Base-by-base conservation (phyloP, 1,284 basidiomycete genomes). In the Paramarasmius palmivorus region DNA sequence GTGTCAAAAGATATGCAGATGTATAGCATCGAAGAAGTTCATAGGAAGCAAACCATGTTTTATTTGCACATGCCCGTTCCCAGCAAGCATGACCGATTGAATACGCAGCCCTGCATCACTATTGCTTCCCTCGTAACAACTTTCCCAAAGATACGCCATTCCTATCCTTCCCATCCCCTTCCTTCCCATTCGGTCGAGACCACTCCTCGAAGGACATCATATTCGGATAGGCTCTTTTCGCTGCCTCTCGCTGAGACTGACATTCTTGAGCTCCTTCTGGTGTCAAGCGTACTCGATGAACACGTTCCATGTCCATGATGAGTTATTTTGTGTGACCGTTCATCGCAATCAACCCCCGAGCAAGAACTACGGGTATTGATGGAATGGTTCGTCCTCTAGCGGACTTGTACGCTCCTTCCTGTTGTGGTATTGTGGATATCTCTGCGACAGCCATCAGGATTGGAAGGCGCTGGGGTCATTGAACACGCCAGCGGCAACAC, bases 401-500 rank as follows among this genome's bases (percentile, higher is more conserved):
- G 2, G 62, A 57, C 49, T 63, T 61, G 56, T 71, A 69, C 3
- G 64, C 55, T 29, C 63, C 65, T 25, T 69, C 57, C 25, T 67
- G 57, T 47, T 74, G 61, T 6, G 49, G 8, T 32, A 62, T 62
- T 0, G 72, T 72, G 9, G 63, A 53, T 2, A 60, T 61, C 35
- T 74, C 72, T 0, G 70, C 68, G 4, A 66, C 60, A 0, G 73
- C 64, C 6, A 65, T 57, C 4, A 74, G 57, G 14, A 58, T 14
- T 51, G 40, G 49, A 63, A 66, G 25, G 57, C 40, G 35, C 60
- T 56, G 0, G 67, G 62, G 38, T 62, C 70, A 52, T 62, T 59
- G 58, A 74, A 72, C 6, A 73, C 61, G 1, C 61, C 68, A 14
- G 66, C 65, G 17, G 66, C 70, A 25, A 74, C 66, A 22, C 60